Percentiles rank a stretch among this genome's conserved stretches.
phyloP scores from a whole-genome alignment of 495 filamentous ascomycete species.

The Amorphotheca resinae region DNA sequence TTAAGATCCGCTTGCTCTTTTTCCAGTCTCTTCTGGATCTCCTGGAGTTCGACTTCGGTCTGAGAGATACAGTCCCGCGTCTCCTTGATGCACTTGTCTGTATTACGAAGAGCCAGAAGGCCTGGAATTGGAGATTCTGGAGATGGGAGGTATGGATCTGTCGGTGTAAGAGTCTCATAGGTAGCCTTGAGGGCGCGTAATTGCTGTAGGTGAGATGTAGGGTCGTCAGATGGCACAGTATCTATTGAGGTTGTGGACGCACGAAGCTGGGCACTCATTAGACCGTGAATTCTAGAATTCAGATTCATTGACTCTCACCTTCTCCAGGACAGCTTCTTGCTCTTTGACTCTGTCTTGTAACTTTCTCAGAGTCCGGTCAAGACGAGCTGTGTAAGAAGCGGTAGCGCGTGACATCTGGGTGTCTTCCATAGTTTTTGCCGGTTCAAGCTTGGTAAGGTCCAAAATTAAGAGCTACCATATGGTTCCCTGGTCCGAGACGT shows the following conservation, averaged over 20 bases:
- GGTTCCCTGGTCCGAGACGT: no score
- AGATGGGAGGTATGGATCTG: constrained; percentile 49
- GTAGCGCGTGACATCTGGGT: constrained; percentile 6
- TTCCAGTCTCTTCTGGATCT: constrained; percentile 40
- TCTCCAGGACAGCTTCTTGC: constrained; percentile 48
- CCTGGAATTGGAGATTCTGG: constrained; percentile 56
- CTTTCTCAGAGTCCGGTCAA: constrained; percentile 52
- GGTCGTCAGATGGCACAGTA: constrained; percentile 27
- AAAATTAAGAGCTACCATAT: no score
- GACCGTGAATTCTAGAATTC: no score
- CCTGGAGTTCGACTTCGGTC: constrained; percentile 40
- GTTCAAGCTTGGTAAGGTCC: not conserved
- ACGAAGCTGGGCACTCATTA: constrained; percentile 29
- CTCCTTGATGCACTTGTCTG: constrained; percentile 47
- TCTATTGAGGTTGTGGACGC: constrained; percentile 24
- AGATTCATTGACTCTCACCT: constrained; percentile 24
- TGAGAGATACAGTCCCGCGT: constrained; percentile 45
- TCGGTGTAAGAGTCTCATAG: constrained; percentile 47
- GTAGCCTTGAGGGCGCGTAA: constrained; percentile 46
- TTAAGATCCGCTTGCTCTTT: constrained; percentile 46
- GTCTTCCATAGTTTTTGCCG: constrained; percentile 4
- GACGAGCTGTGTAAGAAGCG: constrained; percentile 31
- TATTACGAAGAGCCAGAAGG: constrained; percentile 55
- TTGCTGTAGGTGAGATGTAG: constrained; percentile 36
- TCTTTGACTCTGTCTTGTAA: constrained; percentile 52